These are phyloP conservation scores for Mallotus repandus DNA, from an alignment of 441 rosid genomes.

Conservation along the genomic window DNA sequence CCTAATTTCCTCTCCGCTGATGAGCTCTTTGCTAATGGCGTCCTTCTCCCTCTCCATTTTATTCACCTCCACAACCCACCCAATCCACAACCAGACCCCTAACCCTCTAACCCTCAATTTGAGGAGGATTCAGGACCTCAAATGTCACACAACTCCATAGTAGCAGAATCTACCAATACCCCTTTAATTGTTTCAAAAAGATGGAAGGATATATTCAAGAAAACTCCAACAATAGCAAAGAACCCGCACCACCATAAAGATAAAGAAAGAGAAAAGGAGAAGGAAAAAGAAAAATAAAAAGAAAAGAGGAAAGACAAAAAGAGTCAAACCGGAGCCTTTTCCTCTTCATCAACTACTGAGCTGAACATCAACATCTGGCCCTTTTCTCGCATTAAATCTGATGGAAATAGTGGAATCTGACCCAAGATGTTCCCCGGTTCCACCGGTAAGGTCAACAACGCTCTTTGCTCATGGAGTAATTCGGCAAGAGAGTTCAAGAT, in stretches of 20 bases:
- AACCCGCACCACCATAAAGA: background rate
- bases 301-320: constrained; percentile 45
- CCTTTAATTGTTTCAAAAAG: constrained; percentile 22
- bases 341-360: constrained; percentile 36
- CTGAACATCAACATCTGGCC: constrained; percentile 90
- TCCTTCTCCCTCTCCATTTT: constrained; percentile 74
- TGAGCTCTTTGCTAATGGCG: constrained; percentile 70
- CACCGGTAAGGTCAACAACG: constrained; percentile 74
- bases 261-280: too few species aligned
- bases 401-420: constrained; percentile 60
- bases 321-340: constrained; percentile 36
- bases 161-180: background rate
- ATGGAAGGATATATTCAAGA: constrained; percentile 30
- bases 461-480: constrained; percentile 88
- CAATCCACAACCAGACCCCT: constrained; percentile 25
- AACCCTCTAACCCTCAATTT: constrained; percentile 6
- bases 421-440: constrained; percentile 48
- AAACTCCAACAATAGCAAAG: constrained; percentile 3
- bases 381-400: constrained; percentile 83
- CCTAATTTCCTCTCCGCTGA: constrained; percentile 73
- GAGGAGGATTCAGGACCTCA: background rate
- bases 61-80: constrained; percentile 25
- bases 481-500: constrained; percentile 75
- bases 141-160: background rate
- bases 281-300: background rate